Base-by-base conservation (phyloP, 2,329 filamentous ascomycete genomes). In the Botryotinia convoluta region DNA sequence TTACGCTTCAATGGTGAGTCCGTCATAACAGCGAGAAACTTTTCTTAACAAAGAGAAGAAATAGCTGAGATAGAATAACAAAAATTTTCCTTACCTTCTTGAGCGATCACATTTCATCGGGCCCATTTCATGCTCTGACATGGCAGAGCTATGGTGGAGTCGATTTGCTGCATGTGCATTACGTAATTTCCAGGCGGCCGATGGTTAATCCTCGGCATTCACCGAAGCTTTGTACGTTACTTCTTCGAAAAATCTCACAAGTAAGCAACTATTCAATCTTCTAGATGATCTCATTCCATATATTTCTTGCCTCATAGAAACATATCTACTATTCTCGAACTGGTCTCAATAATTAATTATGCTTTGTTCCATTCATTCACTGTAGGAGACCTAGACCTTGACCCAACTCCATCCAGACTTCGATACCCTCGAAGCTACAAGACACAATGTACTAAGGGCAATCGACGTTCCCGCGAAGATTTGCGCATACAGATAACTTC, bases 1-100 rank as follows among this genome's bases (percentile, higher is more conserved):
- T 70, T 70, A 10, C 68, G 68, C 26, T 70, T 70, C 16, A 70
- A 45, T 35, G 39, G 29, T 42, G 64, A 4, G 10, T 57, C 48
- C 9, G 48, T 2, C 65, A 69, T 69, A 9, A 26, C 0, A 5
- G 29, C 9, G 26, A 26, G 32, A 26, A 8, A n/a, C 7, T 16
- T 57, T 12, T 35, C 20, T 2, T 9, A 20, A 44, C 20, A 12
- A 14, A 35, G 4, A 57, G 5, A 67, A 39, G 1, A 12, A 26
- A 57, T 20, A 48, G 5, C 37, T 54, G 9, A 68, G 22, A 12
- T 10, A 4, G 2, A 39, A 9, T 18, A 22, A 42, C 9, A 54
- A 7, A 37, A 35, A 4, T 18, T 20, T 67, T 54, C 10, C n/a
- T 29, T 57, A 18, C 39, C 35, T 22, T 39, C 20, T 42, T 2